These are phyloP conservation scores for Tricholoma saponaceum DNA, from an alignment of 768 basidiomycete genomes.

Conservation along the genomic window DNA sequence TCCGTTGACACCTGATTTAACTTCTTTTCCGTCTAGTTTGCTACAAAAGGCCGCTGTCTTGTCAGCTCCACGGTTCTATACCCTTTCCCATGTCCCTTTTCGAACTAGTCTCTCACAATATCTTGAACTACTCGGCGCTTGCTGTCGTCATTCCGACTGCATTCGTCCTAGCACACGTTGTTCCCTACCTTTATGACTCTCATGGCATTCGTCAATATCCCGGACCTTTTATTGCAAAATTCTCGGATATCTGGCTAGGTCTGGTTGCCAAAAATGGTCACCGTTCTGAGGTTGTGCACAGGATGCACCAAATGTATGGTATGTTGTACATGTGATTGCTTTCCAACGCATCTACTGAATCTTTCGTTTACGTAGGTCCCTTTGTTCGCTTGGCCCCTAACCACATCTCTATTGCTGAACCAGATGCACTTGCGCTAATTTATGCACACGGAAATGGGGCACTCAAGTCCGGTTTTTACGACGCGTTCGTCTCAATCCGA, in stretches of 20 bases:
- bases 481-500: conserved; percentile 71
- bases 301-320: conserved; percentile 74
- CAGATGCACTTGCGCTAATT: conserved; percentile 67
- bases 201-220: conserved; percentile 57
- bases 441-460: conserved; percentile 87
- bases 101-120: conserved; percentile 11
- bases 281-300: conserved; percentile 70
- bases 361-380: conserved; percentile 37
- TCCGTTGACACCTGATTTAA: neutral
- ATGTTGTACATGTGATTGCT: conserved; percentile 9
- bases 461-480: conserved; percentile 75
- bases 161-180: conserved; percentile 33
- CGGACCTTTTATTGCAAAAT: conserved; percentile 69
- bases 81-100: conserved; percentile 23
- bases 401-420: conserved; percentile 74
- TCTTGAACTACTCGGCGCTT: conserved; percentile 22
- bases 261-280: conserved; percentile 62
- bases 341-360: neutral
- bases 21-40: neutral
- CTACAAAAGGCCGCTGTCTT: neutral
- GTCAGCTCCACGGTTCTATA: neutral
- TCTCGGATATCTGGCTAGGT: conserved; percentile 74
- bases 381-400: conserved; percentile 73
- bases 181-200: conserved; percentile 54
- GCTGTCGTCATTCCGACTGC: conserved; percentile 22